Evolutionary conservation across 176 grass and related monocot species (phyloP), one percentile per base, ranked within the genome.

Genomic region (Cymbopogon citratus): DNA sequence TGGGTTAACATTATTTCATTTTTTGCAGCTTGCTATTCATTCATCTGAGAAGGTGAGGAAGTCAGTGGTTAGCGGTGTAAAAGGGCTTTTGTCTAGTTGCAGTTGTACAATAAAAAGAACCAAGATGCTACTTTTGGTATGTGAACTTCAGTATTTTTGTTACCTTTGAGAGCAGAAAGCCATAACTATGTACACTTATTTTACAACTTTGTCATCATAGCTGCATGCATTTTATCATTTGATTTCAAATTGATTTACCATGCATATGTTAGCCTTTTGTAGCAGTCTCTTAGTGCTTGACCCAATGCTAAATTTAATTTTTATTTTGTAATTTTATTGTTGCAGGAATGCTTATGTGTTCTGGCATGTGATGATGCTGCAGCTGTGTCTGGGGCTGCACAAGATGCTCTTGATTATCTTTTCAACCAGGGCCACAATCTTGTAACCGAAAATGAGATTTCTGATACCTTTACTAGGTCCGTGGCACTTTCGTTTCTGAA

Each of bases 21-120:
- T 80, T 81, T 86, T 88, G 69, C 56, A 98, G 95, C 80, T 98
- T 83, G 86, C 79, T 90, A 73, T 92, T 85, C 95, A 98, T 89
- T 83, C 88, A 85, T 91, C 95, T 33, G 95, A 93, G 81, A 98
- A 89, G 84, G 88, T 95, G 31, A 94, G 95, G 84, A 93, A 92
- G 76, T 78, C 92, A 7, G 44, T 95, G 65, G 88, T 89, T 79
- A 89, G 79, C 82, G 90, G 86, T 74, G 80, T 91, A 71, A 84
- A 73, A 82, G 88, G 81, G 48, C 85, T 98, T 49, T 80, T 98
- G 82, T 91, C 89, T 78, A 89, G 79, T 81, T 98, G 95, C 18
- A 64, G 79, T 62, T 79, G 36, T 63, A 90, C 90, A 67, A 66
- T 95, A 80, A 86, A 79, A 68, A 69, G 80, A 85, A 91, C 90